Base-by-base conservation (phyloP, 768 basidiomycete species). In the Lentinula detonsa region DNA sequence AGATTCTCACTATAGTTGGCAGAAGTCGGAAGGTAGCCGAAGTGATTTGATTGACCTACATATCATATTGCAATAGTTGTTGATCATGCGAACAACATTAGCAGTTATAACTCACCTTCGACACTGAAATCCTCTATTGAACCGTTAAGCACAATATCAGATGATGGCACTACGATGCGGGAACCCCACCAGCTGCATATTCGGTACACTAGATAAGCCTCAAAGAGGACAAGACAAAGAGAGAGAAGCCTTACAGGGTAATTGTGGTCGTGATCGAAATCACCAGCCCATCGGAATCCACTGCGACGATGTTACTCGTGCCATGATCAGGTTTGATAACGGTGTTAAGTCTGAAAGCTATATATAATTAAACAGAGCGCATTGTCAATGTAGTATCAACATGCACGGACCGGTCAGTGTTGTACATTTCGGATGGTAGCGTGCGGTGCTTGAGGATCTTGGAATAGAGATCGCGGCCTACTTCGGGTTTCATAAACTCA, bases 61-160 rank as follows among this genome's bases (percentile, higher is more conserved):
- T 18, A 48, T 9, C 16, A 18, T 11, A 9, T 8, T 23, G 9
- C n/a, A 48, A 4, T 43, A 15, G 21, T 11, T n/a, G 42, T 43
- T 15, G 33, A 13, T 7, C 16, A 33, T 33, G 10, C 15, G 16
- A 23, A 23, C n/a, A 31, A 10, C 28, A 51, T 8, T 31, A 23
- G 49, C 23, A 31, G 7, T 10, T 11, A 51, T 31, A 23, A 21
- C 34, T 54, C 6, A 39, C 53, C 53, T 54, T 54, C 53, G n/a
- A 54, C 53, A 39, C 53, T 54, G 37, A 54, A 54, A 23, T 54
- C 57, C 31, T 60, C 59, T 15, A 60, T 60, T 15, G 40, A 51
- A 37, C 53, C 33, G 28, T 60, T 60, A n/a, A 60, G 59, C 16
- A 60, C 59, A 11, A 60, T 53, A 9, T 52, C 59, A 23, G 59